Conservation (phyloP, 805 yeast species). For the Grigorovia transvaalensis region DNA sequence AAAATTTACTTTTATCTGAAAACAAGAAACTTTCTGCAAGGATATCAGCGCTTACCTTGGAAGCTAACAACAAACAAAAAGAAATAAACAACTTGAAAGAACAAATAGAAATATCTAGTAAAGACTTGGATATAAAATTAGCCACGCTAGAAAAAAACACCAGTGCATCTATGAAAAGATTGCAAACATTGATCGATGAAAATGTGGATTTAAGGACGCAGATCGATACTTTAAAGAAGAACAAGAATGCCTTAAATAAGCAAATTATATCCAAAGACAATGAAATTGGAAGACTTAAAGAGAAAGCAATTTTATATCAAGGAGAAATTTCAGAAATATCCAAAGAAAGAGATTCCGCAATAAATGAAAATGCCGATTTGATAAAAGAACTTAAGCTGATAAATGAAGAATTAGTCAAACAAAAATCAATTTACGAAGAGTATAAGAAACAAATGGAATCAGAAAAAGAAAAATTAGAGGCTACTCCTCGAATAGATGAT, state of each 20-base stretch:
- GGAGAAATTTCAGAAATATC: slow-evolving; percentile 20
- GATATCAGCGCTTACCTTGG: slow-evolving; percentile 7
- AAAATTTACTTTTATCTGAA: slow-evolving; percentile 1
- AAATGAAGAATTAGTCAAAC: slow-evolving; percentile 18
- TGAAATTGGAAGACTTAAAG: slow-evolving; percentile 26
- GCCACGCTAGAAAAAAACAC: slow-evolving; percentile 26
- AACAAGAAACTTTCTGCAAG: slow-evolving; percentile 6
- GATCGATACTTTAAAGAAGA: slow-evolving; percentile 30
- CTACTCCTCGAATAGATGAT: slow-evolving; percentile 6
- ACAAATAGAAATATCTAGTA: slow-evolving; percentile 24
- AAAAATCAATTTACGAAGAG: slow-evolving; percentile 25
- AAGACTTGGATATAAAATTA: slow-evolving; percentile 30
- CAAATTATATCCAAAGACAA: slow-evolving; percentile 29
- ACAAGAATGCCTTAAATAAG: slow-evolving; percentile 29
- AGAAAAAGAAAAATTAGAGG: slow-evolving; percentile 24
- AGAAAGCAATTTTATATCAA: slow-evolving; percentile 19
- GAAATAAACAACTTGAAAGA: slow-evolving; percentile 26
- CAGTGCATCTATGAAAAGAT: slow-evolving; percentile 28
- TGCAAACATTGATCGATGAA: slow-evolving; percentile 34
- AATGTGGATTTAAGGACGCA: slow-evolving; percentile 35
- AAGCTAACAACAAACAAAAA: slow-evolving; percentile 23
- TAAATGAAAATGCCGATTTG: slow-evolving; percentile 21
- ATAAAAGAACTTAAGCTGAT: slow-evolving; percentile 20
- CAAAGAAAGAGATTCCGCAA: slow-evolving; percentile 24
- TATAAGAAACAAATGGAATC: slow-evolving; percentile 31